A percentile compares a stretch with the other conserved stretches of the same genome.
Conservation (phyloP, 2,329 filamentous ascomycete species). For the Paecilomyces sp. region DNA sequence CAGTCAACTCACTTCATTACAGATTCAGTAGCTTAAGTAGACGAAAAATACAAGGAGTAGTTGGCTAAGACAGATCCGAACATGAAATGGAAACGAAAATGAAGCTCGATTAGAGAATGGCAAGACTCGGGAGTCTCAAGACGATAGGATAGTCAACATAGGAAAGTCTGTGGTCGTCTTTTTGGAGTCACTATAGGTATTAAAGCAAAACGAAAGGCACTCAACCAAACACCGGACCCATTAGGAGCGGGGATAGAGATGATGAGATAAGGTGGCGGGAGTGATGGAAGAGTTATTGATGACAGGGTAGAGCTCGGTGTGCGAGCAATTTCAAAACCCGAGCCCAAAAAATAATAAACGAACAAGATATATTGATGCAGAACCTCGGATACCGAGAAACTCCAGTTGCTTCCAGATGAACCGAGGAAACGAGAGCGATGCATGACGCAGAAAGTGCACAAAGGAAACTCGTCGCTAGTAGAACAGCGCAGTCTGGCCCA, state of each 20-base stretch:
- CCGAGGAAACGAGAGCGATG: constrained; percentile 2
- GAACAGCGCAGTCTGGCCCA: constrained; percentile 7
- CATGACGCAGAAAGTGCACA: constrained; percentile 6
- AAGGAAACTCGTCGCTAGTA: constrained; percentile 16
- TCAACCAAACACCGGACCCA: not conserved
- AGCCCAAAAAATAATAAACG: not conserved
- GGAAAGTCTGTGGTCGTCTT: not conserved
- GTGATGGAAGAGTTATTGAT: not conserved
- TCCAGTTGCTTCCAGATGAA: not conserved
- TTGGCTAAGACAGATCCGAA: not conserved
- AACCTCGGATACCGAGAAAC: not conserved
- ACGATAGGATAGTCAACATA: not conserved
- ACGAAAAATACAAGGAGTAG: not conserved
- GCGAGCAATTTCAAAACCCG: not conserved
- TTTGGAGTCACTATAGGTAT: not conserved
- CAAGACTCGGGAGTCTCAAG: not conserved
- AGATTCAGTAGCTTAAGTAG: not conserved
- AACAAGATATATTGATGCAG: constrained; percentile 2
- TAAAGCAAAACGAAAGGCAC: not conserved
- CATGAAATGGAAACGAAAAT: not conserved
- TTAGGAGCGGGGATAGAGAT: not conserved
- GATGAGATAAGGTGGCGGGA: not conserved
- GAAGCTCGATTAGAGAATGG: not conserved
- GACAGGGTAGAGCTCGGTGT: not conserved
- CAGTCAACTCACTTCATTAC: not conserved